A percentile compares a stretch with the other conserved stretches of the same genome.
Evolutionary conservation across 139 green algal species (phyloP).

Genomic region (Chlorella sp.): DNA sequence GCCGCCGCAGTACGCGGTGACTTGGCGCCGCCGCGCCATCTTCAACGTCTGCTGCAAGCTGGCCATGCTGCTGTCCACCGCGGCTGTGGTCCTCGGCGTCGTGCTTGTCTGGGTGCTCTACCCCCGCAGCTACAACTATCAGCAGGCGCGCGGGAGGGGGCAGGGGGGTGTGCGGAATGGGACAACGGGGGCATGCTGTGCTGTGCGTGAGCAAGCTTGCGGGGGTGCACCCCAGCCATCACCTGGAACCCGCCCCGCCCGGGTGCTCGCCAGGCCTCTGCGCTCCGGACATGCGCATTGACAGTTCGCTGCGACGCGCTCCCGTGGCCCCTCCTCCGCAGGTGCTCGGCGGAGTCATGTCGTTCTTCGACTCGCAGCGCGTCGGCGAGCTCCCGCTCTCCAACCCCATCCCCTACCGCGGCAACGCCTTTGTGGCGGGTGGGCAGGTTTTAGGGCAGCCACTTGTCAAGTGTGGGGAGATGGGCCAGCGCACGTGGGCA

Average conservation of each 20-base stretch:
- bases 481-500: no score
- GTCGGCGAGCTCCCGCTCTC: slow-evolving; percentile 46
- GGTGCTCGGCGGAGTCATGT: slow-evolving; percentile 29
- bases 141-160: neutral
- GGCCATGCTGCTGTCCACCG: slow-evolving; percentile 32
- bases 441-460: no score
- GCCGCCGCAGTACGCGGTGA: slow-evolving; percentile 30
- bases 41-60: slow-evolving; percentile 40
- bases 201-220: neutral
- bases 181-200: neutral
- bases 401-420: slow-evolving; percentile 49
- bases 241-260: no score
- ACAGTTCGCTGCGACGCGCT: no score
- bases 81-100: slow-evolving; percentile 33
- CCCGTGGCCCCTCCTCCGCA: neutral
- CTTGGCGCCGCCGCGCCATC: slow-evolving; percentile 17
- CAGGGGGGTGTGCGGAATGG: neutral
- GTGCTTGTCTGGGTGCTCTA: slow-evolving; percentile 61
- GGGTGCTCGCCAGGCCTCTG: no score
- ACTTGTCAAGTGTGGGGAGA: no score
- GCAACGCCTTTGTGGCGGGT: slow-evolving; percentile 5
- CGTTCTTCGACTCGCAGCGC: slow-evolving; percentile 53
- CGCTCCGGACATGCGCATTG: no score
- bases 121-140: slow-evolving; percentile 53
- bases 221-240: no score